Conservation (phyloP, 2,329 filamentous ascomycete genomes). For the Phyllosticta capitalensis region DNA sequence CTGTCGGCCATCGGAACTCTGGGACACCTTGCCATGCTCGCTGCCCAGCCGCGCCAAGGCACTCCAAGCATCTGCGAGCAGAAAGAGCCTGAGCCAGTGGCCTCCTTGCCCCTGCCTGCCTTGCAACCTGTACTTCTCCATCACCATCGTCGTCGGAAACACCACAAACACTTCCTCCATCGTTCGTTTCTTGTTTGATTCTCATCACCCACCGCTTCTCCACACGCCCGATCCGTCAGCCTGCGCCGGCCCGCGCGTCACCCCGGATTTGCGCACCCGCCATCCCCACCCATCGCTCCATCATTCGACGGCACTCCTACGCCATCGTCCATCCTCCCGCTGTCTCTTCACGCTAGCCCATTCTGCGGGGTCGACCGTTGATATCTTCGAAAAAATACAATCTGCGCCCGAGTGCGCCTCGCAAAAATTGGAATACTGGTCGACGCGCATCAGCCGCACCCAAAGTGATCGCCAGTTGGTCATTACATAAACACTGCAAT, state of each 20-base stretch:
- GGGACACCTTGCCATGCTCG: neutral
- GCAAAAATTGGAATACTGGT: neutral
- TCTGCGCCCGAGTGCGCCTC: neutral
- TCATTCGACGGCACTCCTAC: constrained; percentile 8
- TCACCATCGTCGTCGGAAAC: neutral
- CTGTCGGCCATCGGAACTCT: too few species aligned
- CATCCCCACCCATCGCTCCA: constrained; percentile 4
- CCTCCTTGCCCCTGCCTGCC: neutral
- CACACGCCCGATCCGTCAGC: neutral
- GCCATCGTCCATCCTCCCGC: neutral
- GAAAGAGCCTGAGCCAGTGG: neutral
- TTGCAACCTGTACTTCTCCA: neutral
- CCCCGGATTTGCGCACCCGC: constrained; percentile 11
- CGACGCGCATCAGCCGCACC: neutral
- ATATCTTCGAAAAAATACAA: neutral
- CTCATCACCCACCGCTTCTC: neutral
- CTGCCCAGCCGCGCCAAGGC: neutral
- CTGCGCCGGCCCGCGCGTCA: constrained; percentile 1
- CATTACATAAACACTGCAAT: constrained; percentile 15
- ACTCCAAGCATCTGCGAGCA: neutral
- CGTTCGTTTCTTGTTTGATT: neutral
- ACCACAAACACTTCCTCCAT: neutral
- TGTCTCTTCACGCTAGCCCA: neutral
- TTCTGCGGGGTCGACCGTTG: neutral
- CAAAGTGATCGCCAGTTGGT: neutral